phyloP scores from a whole-genome alignment of 2,329 filamentous ascomycete species.

The Triangularia verruculosa region DNA sequence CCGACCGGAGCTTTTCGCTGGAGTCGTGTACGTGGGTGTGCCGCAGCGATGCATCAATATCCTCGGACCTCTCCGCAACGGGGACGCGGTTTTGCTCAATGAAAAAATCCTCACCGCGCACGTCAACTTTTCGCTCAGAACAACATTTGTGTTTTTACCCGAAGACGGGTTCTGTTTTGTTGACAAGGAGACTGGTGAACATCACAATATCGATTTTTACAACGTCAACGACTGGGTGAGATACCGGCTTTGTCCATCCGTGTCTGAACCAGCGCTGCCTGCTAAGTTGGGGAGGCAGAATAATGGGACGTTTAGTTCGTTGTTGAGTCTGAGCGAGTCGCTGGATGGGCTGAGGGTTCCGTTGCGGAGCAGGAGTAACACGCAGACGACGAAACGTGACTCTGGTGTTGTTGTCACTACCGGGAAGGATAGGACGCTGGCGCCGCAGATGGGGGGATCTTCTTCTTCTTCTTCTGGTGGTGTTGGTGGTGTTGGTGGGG shows the following conservation, averaged over 20 bases:
- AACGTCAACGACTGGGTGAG: constrained; percentile 75
- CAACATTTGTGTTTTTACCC: constrained; percentile 79
- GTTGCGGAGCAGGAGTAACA: constrained; percentile 45
- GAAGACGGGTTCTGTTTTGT: constrained; percentile 86
- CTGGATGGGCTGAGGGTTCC: constrained; percentile 44
- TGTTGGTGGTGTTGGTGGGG: too few relatives aligned
- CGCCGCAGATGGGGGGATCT: constrained; percentile 45
- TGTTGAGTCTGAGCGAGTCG: constrained; percentile 45
- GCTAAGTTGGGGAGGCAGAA: constrained; percentile 44
- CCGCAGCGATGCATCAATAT: constrained; percentile 89
- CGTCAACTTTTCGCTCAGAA: constrained; percentile 88
- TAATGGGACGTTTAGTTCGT: constrained; percentile 39
- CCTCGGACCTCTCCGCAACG: constrained; percentile 81
- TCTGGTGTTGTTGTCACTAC: constrained; percentile 17
- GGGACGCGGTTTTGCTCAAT: constrained; percentile 87
- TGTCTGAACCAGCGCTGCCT: constrained; percentile 62
- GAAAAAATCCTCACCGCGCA: constrained; percentile 87
- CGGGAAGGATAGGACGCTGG: constrained; percentile 38
- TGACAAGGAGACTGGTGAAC: constrained; percentile 74
- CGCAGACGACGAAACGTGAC: constrained; percentile 35
- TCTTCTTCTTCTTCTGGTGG: constrained; percentile 22
- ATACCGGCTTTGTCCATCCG: constrained; percentile 73
- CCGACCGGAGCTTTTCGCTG: constrained; percentile 78
- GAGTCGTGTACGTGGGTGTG: constrained; percentile 80
- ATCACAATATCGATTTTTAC: constrained; percentile 83